Evolutionary conservation across 345 rosid genomes (phyloP), one percentile per base, ranked within the genome.

Genomic region (Carallia brachiata): DNA sequence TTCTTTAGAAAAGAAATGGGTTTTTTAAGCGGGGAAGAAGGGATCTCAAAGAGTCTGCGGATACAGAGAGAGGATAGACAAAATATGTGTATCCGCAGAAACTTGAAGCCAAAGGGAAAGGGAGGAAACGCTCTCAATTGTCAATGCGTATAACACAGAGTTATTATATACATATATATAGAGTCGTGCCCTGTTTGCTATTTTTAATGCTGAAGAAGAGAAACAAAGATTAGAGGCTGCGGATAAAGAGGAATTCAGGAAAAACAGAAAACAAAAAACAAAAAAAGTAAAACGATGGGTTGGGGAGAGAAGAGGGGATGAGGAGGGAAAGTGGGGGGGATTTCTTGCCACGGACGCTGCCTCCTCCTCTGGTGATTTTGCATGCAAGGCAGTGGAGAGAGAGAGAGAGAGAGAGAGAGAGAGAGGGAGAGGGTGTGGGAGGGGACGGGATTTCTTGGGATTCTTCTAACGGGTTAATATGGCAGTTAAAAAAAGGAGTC

Each of bases 271-370:
- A 54, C n/a, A 50, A 30, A 36, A 5, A 18, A 7, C 56, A 36
- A 1, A 31, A 63, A 19, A 40, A 65, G 40, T 8, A 30, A 58
- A 75, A 28, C 15, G 44, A 28, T 7, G 47, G 23, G 5, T 23
- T 23, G 23, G 23, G 23, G 23, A 23, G 23, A 23, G 23, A 23
- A 23, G 23, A 23, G 44, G 39, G n/a, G 50, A 10, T 44, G 50
- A 44, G 50, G 50, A 44, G 50, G 50, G 17, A 44, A 44, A 44
- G 17, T 44, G 4, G 27, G 6, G n/a, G 72, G 58, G 71, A 71
- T 84, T 83, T 74, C 87, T 90, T 88, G 88, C 79, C 66, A 65
- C 62, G 68, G 76, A 90, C 81, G 85, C 83, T 78, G 77, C 81
- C 81, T 80, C 81, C 23, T 23, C 23, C 54, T 34, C 17, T 32